These are phyloP conservation scores for Rhizopus delemar DNA, from an alignment of 371 early-diverging fungal species.

Conservation along the genomic window DNA sequence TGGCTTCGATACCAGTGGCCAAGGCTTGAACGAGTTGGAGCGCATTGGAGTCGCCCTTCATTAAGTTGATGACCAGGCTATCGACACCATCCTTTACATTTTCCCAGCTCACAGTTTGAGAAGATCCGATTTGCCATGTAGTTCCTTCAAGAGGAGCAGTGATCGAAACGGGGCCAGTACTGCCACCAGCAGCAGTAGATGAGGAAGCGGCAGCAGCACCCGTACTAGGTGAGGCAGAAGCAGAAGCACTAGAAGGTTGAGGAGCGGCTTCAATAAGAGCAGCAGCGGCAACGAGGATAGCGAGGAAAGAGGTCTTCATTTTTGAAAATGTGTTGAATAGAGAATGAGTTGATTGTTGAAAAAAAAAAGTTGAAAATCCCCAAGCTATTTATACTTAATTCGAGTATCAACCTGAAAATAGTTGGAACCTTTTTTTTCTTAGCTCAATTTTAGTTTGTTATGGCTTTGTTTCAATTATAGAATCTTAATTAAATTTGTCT, in stretches of 20 bases:
- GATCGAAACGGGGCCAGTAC: slow-evolving; percentile 38
- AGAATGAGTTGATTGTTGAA: neutral
- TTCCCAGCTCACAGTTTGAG: slow-evolving; percentile 46
- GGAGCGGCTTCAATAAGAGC: slow-evolving; percentile 22
- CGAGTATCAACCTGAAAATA: neutral
- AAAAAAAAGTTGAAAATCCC: neutral
- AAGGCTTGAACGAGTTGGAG: slow-evolving; percentile 37
- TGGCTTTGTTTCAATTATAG: slow-evolving; percentile 9
- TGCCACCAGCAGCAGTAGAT: slow-evolving; percentile 4
- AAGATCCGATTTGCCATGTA: slow-evolving; percentile 43
- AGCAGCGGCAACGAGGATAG: slow-evolving; percentile 24
- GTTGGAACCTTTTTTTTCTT: neutral
- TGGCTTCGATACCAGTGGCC: slow-evolving; percentile 37
- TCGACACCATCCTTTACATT: slow-evolving; percentile 32
- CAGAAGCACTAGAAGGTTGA: slow-evolving; percentile 15
- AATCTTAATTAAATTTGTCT: neutral
- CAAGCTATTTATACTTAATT: slow-evolving; percentile 2
- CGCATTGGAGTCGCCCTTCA: slow-evolving; percentile 46
- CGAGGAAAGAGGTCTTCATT: slow-evolving; percentile 11
- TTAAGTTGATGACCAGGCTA: slow-evolving; percentile 40
- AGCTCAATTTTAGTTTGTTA: neutral
- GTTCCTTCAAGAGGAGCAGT: slow-evolving; percentile 40
- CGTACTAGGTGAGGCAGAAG: neutral
- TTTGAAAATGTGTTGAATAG: neutral
- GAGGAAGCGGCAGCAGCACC: slow-evolving; percentile 8